These are phyloP conservation scores for Rhizopogon rudus DNA, from an alignment of 768 basidiomycete genomes.

Conservation along the genomic window DNA sequence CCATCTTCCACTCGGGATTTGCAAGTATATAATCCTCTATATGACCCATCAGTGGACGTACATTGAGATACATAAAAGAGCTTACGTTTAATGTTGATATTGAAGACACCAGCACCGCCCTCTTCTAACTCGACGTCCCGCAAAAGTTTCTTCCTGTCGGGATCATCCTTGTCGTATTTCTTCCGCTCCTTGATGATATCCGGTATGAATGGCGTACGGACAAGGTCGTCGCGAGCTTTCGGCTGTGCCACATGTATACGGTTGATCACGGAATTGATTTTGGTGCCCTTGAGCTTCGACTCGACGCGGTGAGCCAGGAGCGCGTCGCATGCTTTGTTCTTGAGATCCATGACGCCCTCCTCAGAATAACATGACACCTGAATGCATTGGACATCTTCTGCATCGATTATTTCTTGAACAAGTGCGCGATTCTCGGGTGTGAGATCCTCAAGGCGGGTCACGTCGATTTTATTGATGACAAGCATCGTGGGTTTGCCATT, in stretches of 20 bases:
- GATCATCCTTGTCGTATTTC: conserved; percentile 87
- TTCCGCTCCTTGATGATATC: conserved; percentile 69
- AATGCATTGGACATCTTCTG: conserved; percentile 66
- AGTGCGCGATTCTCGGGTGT: conserved; percentile 67
- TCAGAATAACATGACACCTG: conserved; percentile 94
- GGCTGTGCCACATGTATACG: conserved; percentile 95
- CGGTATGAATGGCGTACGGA: conserved; percentile 85
- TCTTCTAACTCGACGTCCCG: conserved; percentile 81
- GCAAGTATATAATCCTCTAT: conserved; percentile 87
- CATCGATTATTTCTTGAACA: conserved; percentile 82
- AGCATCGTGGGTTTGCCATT: conserved; percentile 88
- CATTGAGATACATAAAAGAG: neutral
- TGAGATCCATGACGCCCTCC: conserved; percentile 96
- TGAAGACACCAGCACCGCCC: conserved; percentile 89
- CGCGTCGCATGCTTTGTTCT: conserved; percentile 93
- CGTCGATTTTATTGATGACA: conserved; percentile 98
- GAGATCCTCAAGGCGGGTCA: conserved; percentile 84
- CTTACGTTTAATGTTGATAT: conserved; percentile 84
- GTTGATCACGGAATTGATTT: conserved; percentile 90
- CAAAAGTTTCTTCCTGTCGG: conserved; percentile 67
- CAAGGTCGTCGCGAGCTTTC: conserved; percentile 84
- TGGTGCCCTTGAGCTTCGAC: conserved; percentile 87
- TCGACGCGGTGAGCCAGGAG: conserved; percentile 95
- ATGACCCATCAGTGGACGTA: conserved; percentile 1
- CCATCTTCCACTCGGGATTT: conserved; percentile 92